Evolutionary conservation across 345 rosid species (phyloP).

Genomic region (Lepidium africanum): DNA sequence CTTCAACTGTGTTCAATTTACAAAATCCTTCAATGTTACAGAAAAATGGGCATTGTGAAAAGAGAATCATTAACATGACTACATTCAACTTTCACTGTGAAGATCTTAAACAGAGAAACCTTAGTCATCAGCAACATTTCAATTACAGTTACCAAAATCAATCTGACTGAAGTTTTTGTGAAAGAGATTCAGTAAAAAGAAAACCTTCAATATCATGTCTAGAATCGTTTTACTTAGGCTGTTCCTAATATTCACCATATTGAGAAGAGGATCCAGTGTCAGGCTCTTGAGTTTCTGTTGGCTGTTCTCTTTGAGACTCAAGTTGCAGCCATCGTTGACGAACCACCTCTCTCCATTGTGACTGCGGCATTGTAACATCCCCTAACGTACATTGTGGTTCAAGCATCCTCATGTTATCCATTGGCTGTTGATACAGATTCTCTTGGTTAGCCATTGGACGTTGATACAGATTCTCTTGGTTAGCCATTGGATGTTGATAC

Average conservation of each 20-base stretch:
- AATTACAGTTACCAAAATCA: background rate
- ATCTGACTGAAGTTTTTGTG: background rate
- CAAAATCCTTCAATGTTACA: background rate
- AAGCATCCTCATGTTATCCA: too few species aligned
- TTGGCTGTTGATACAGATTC: too few species aligned
- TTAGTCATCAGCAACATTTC: background rate
- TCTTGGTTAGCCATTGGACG: too few species aligned
- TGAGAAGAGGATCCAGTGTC: background rate
- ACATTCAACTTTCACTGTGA: background rate
- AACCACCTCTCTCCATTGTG: background rate
- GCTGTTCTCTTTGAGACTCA: background rate
- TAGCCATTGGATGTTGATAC: background rate
- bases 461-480: background rate
- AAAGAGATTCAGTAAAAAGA: too few species aligned
- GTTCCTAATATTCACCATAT: background rate
- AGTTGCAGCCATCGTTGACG: background rate
- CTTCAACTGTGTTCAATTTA: too few species aligned
- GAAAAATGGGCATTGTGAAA: background rate
- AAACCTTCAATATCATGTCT: background rate
- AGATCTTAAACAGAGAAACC: background rate
- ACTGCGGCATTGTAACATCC: too few species aligned
- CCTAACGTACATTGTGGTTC: too few species aligned
- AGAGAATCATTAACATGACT: background rate
- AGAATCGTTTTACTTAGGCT: background rate
- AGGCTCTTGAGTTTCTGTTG: background rate